Percentiles rank a stretch among this genome's conserved stretches.
These are phyloP conservation scores for Arthrobotrys iridis DNA, from an alignment of 2,329 filamentous ascomycete genomes.

Conservation along the genomic window DNA sequence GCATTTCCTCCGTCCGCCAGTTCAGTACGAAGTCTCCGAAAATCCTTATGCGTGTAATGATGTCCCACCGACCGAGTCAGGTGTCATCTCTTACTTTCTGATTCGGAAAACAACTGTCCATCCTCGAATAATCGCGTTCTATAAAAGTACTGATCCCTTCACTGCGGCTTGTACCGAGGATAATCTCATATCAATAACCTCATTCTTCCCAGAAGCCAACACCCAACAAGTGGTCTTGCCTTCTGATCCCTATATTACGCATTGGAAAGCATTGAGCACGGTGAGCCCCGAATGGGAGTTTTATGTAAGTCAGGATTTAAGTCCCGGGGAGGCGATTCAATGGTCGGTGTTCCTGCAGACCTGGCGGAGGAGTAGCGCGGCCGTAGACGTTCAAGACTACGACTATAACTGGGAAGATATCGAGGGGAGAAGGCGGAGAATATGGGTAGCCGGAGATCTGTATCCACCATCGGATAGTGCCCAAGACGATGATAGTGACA, in stretches of 20 bases:
- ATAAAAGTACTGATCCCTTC: conserved; percentile 6
- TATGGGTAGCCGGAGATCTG: not conserved
- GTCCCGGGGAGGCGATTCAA: not conserved
- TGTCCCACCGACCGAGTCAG: not conserved
- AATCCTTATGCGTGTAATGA: conserved; percentile 20
- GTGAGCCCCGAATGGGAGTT: not conserved
- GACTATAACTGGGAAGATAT: conserved; percentile 13
- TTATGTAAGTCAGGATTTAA: not conserved
- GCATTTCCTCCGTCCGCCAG: conserved; percentile 5
- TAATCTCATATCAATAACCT: conserved; percentile 2
- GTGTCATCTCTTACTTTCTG: not conserved
- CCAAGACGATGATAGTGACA: not conserved
- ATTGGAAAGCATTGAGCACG: conserved; percentile 9
- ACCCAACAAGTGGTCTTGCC: conserved; percentile 11
- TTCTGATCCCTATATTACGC: not conserved
- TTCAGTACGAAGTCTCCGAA: not conserved
- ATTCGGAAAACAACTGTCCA: conserved; percentile 11
- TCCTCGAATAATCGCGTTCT: conserved; percentile 9
- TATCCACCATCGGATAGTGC: not conserved
- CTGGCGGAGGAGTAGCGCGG: not conserved
- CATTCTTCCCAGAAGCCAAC: not conserved
- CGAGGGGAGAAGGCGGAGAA: not conserved
- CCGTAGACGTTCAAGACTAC: conserved; percentile 8
- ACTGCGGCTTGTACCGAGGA: conserved; percentile 1
- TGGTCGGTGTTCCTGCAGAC: not conserved